phyloP scores from a whole-genome alignment of 768 basidiomycete species.

The Lanmaoa pseudosensibilis region DNA sequence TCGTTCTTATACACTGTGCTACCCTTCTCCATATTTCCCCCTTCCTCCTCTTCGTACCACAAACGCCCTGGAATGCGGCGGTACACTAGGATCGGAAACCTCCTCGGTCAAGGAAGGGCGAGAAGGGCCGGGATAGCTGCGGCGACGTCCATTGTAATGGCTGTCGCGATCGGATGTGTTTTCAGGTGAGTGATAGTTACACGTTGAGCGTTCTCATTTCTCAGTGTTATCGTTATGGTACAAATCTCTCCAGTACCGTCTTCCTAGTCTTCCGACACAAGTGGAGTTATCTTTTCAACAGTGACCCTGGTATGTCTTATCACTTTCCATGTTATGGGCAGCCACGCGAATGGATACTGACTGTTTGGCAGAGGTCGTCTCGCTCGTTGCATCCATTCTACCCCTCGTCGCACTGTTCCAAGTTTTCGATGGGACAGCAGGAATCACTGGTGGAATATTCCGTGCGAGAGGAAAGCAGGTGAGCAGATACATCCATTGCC shows the following conservation, averaged over 20 bases:
- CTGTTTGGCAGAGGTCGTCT: conserved; percentile 41
- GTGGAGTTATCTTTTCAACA: conserved; percentile 77
- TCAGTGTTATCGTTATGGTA: background rate
- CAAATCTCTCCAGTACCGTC: conserved; percentile 40
- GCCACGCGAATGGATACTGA: background rate
- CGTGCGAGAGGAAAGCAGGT: conserved; percentile 81
- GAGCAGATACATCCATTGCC: background rate
- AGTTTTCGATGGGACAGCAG: conserved; percentile 77
- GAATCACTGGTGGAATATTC: conserved; percentile 73
- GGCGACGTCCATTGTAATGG: conserved; percentile 62
- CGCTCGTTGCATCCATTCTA: conserved; percentile 58
- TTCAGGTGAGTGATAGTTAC: conserved; percentile 49
- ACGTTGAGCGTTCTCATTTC: background rate
- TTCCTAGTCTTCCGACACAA: conserved; percentile 60
- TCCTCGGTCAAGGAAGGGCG: conserved; percentile 79
- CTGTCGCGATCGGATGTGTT: conserved; percentile 60
- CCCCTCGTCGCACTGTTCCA: conserved; percentile 80
- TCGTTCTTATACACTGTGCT: background rate
- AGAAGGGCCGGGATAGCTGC: conserved; percentile 71
- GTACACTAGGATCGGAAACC: conserved; percentile 71
- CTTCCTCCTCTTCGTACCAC: background rate
- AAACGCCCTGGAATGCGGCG: background rate
- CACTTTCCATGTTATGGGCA: background rate
- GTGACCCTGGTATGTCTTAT: conserved; percentile 49
- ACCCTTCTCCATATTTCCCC: background rate